phyloP scores from a whole-genome alignment of 176 grass and related monocot genomes.

The Thinopyrum elongatum region DNA sequence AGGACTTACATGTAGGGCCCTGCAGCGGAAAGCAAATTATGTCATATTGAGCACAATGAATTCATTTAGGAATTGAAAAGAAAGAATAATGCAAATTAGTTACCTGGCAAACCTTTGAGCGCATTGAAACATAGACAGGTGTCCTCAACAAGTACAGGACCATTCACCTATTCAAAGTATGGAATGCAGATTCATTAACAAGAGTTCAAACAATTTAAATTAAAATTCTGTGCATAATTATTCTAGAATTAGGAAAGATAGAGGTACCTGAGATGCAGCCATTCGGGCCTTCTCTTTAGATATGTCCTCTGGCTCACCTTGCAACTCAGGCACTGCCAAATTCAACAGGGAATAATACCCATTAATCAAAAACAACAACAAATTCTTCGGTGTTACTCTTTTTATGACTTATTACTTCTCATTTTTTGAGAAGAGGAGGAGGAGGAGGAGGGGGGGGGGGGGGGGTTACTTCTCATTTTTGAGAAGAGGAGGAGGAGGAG shows the following conservation, averaged over 20 bases:
- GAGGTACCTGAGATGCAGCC: slow-evolving; percentile 72
- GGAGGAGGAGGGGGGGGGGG: too few relatives aligned
- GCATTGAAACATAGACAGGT: slow-evolving; percentile 98
- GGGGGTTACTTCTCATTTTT: too few relatives aligned
- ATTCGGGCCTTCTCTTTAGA: slow-evolving; percentile 94
- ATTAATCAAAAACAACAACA: not conserved
- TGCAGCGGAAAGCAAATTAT: slow-evolving; percentile 44
- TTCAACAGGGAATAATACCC: not conserved
- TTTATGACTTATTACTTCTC: too few relatives aligned
- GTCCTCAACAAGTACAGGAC: slow-evolving; percentile 93
- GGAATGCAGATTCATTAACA: slow-evolving; percentile 18
- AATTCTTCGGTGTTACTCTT: not conserved
- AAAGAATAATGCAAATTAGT: slow-evolving; percentile 15
- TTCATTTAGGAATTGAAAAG: slow-evolving; percentile 14
- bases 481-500: too few relatives aligned
- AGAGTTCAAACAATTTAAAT: not conserved
- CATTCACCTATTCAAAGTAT: slow-evolving; percentile 62
- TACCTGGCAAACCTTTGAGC: slow-evolving; percentile 91
- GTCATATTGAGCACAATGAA: slow-evolving; percentile 28
- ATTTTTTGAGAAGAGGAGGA: too few relatives aligned
- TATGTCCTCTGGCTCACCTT: slow-evolving; percentile 96
- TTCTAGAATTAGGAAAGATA: not conserved
- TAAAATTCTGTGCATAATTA: not conserved
- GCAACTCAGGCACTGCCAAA: slow-evolving; percentile 83
- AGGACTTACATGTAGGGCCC: slow-evolving; percentile 94